A percentile compares a stretch with the other conserved stretches of the same genome.
phyloP scores from a whole-genome alignment of 208 protist genomes.

The Angomonas desouzai region DNA sequence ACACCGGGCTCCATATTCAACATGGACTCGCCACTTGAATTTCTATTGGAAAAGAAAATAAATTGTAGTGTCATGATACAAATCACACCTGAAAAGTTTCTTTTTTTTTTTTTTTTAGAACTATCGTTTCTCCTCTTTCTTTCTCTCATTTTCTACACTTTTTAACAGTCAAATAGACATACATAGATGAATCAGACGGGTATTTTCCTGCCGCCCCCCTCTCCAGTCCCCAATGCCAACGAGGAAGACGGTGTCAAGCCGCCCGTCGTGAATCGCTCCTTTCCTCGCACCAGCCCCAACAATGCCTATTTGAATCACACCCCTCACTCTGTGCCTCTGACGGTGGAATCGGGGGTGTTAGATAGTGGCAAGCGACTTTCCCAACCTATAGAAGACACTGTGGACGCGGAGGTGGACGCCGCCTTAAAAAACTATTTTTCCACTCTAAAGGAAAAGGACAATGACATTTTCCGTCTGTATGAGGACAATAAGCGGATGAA shows the following conservation, averaged over 20 bases:
- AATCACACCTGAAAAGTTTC: too few relatives aligned
- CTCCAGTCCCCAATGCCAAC: background rate
- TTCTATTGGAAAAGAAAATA: too few relatives aligned
- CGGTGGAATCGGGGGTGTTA: background rate
- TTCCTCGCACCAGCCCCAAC: background rate
- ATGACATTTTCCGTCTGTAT: constrained; percentile 71
- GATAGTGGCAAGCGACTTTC: background rate
- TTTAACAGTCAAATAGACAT: too few relatives aligned
- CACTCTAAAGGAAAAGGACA: constrained; percentile 67
- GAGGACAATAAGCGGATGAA: constrained; percentile 68
- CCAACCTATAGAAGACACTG: constrained; percentile 1
- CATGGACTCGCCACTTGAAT: too few relatives aligned
- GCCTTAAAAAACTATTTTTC: constrained; percentile 67
- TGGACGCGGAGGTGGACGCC: constrained; percentile 48
- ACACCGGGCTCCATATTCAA: too few relatives aligned
- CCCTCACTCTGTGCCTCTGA: background rate
- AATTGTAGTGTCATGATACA: too few relatives aligned
- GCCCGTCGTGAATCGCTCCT: background rate
- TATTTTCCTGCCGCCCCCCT: background rate
- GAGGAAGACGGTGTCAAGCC: background rate
- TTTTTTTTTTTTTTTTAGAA: too few relatives aligned
- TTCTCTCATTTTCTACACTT: too few relatives aligned
- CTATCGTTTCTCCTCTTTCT: too few relatives aligned
- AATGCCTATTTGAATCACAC: background rate
- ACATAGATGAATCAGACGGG: background rate